A percentile compares a stretch with the other conserved stretches of the same genome.
These are phyloP conservation scores for Phytomonas sp. DNA, from an alignment of 208 protist species.

Conservation along the genomic window DNA sequence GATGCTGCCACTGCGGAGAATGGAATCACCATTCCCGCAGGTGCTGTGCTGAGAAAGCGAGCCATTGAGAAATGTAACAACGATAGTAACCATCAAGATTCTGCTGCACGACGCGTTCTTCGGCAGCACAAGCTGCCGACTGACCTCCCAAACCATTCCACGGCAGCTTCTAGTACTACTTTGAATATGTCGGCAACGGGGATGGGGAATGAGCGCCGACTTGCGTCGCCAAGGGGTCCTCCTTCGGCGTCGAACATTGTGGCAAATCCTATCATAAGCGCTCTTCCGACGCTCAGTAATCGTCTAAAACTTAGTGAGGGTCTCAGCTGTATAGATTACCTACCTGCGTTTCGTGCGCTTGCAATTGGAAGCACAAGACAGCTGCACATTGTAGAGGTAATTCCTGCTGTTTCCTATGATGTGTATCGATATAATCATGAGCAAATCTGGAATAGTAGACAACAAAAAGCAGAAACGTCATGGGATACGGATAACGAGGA, in stretches of 20 bases:
- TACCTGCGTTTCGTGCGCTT: slow-evolving; percentile 46
- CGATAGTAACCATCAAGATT: not conserved
- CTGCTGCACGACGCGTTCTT: not conserved
- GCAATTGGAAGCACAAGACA: slow-evolving; percentile 65
- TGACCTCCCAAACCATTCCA: not conserved
- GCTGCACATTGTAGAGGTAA: slow-evolving; percentile 64
- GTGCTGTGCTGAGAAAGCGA: not conserved
- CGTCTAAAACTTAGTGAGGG: slow-evolving; percentile 42
- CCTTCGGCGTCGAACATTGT: not conserved
- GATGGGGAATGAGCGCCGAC: not conserved
- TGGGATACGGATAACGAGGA: not conserved
- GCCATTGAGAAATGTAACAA: not conserved
- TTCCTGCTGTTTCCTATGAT: slow-evolving; percentile 27
- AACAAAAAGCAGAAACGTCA: not conserved
- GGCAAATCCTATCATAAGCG: not conserved
- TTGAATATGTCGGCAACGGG: not conserved
- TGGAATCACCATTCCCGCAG: not conserved
- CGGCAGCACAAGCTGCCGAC: not conserved
- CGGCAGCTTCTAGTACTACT: not conserved
- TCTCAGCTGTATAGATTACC: slow-evolving; percentile 60
- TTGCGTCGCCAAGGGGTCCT: too few species aligned
- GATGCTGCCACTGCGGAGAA: not conserved
- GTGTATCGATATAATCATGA: not conserved
- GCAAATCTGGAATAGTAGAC: not conserved
- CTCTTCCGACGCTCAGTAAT: slow-evolving; percentile 16